Conservation (phyloP, 2,329 filamentous ascomycete genomes). For the Dryadomyces quercivorus region DNA sequence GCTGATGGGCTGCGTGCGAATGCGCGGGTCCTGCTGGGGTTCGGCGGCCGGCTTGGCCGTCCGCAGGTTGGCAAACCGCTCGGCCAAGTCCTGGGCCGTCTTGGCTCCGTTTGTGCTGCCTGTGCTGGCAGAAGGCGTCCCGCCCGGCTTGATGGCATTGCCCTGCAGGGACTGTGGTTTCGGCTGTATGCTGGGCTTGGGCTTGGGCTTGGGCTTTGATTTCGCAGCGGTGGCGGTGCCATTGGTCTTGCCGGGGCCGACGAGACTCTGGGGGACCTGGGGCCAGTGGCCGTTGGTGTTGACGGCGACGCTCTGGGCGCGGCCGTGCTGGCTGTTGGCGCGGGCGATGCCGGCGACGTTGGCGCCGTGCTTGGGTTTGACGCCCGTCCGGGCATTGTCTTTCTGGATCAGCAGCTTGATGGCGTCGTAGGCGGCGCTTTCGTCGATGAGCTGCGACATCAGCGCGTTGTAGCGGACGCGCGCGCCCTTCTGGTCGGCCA, state of each 20-base stretch:
- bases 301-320: slow-evolving; percentile 9
- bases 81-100: slow-evolving; percentile 35
- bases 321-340: neutral
- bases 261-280: neutral
- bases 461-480: slow-evolving; percentile 36
- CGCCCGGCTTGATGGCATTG: slow-evolving; percentile 34
- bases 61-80: slow-evolving; percentile 46
- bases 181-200: slow-evolving; percentile 43
- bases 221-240: neutral
- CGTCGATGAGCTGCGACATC: slow-evolving; percentile 34
- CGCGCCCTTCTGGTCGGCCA: slow-evolving; percentile 37
- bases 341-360: neutral
- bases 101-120: slow-evolving; percentile 17
- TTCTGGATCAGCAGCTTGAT: slow-evolving; percentile 49
- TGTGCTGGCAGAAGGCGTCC: slow-evolving; percentile 4
- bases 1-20: slow-evolving; percentile 36
- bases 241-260: slow-evolving; percentile 13
- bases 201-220: slow-evolving; percentile 10
- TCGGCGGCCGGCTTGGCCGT: slow-evolving; percentile 13
- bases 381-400: slow-evolving; percentile 51
- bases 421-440: slow-evolving; percentile 37
- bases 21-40: slow-evolving; percentile 35
- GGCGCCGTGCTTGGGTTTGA: slow-evolving; percentile 26
- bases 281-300: neutral
- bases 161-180: slow-evolving; percentile 58